These are phyloP conservation scores for Fusarium mundagurra DNA, from an alignment of 2,329 filamentous ascomycete species.

Conservation along the genomic window DNA sequence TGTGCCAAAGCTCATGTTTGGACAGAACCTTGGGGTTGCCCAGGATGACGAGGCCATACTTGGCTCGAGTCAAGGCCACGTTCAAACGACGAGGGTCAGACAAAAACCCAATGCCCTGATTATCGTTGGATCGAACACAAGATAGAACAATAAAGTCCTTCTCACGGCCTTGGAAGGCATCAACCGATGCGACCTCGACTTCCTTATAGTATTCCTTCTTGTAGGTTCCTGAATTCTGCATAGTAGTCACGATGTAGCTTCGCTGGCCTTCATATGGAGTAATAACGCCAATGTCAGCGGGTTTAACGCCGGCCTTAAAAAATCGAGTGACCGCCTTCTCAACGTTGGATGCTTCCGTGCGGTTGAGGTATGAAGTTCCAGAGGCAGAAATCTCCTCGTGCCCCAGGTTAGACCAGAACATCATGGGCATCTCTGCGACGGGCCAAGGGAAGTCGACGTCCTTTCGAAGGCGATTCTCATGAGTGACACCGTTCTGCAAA, in stretches of 20 bases:
- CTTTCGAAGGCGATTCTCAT: conserved; percentile 84
- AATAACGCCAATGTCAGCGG: conserved; percentile 93
- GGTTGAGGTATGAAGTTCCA: conserved; percentile 97
- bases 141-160: conserved; percentile 99
- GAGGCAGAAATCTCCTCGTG: conserved; percentile 98
- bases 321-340: conserved; percentile 99
- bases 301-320: conserved; percentile 98
- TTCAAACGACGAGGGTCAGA: conserved; percentile 97
- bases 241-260: conserved; percentile 98
- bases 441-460: conserved; percentile 99
- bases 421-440: conserved; percentile 93
- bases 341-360: conserved; percentile 95
- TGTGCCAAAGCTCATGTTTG: conserved; percentile 98
- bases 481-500: conserved; percentile 94
- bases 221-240: conserved; percentile 97
- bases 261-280: conserved; percentile 98
- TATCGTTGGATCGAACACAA: conserved; percentile 97
- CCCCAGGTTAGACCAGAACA: conserved; percentile 99
- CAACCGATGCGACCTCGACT: conserved; percentile 96
- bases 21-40: conserved; percentile 97
- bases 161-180: conserved; percentile 98
- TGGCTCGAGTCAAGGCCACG: conserved; percentile 94
- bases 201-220: conserved; percentile 99
- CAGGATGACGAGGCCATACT: conserved; percentile 95
- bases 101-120: conserved; percentile 98